A percentile compares a stretch with the other conserved stretches of the same genome.
phyloP scores from a whole-genome alignment of 495 filamentous ascomycete species.

The Podospora australis region DNA sequence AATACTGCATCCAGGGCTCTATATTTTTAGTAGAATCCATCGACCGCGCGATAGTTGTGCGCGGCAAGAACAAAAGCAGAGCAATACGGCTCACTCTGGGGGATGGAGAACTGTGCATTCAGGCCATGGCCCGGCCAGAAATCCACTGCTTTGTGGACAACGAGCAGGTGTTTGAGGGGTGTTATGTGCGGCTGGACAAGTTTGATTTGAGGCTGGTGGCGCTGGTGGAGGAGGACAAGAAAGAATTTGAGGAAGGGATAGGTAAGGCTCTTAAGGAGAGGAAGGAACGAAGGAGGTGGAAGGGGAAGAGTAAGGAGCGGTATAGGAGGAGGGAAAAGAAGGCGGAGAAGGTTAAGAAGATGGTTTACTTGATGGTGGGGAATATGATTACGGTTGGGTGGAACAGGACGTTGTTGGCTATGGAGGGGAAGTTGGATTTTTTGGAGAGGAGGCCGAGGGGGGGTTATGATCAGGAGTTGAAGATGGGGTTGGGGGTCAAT shows the following conservation, averaged over 20 bases:
- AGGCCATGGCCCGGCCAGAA: constrained; percentile 33
- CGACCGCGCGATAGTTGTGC: constrained; percentile 21
- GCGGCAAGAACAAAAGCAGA: background rate
- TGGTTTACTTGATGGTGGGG: constrained; percentile 35
- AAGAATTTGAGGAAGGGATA: too few relatives aligned
- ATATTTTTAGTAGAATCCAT: constrained; percentile 41
- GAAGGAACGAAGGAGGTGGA: background rate
- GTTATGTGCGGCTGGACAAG: constrained; percentile 33
- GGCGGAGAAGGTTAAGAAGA: too few relatives aligned
- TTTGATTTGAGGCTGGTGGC: constrained; percentile 17
- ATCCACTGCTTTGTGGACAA: constrained; percentile 33
- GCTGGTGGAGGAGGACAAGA: background rate
- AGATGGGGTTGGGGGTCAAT: background rate
- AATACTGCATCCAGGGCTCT: constrained; percentile 32
- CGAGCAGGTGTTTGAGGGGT: constrained; percentile 32
- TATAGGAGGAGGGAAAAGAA: constrained; percentile 18
- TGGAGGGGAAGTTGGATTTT: constrained; percentile 1
- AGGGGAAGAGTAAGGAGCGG: background rate
- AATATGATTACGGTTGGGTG: constrained; percentile 35
- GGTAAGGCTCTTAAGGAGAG: background rate
- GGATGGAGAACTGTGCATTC: constrained; percentile 40
- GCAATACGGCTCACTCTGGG: constrained; percentile 32
- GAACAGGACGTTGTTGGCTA: constrained; percentile 28
- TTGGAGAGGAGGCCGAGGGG: background rate
- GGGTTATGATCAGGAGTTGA: background rate